Percentiles rank a stretch among this genome's conserved stretches.
phyloP scores from a whole-genome alignment of 768 basidiomycete species.

The Botryobasidium botryosum region DNA sequence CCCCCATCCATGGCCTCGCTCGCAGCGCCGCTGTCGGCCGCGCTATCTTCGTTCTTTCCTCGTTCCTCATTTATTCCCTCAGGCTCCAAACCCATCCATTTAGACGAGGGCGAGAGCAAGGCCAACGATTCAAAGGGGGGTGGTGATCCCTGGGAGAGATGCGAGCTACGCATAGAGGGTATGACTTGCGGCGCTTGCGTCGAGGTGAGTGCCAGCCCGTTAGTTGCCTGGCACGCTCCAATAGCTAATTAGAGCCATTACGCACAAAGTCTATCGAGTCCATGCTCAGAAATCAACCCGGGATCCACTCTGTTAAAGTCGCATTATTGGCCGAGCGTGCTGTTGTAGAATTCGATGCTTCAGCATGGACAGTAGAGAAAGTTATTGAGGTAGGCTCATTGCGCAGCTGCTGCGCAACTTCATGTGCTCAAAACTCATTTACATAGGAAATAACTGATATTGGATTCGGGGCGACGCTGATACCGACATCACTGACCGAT shows the following conservation, averaged over 20 bases:
- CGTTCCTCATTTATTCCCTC: not conserved
- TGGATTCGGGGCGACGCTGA: conserved; percentile 73
- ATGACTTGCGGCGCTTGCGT: conserved; percentile 88
- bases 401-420: not conserved
- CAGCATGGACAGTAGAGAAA: conserved; percentile 63
- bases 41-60: not conserved
- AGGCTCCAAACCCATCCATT: not conserved
- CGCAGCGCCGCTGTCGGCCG: not conserved
- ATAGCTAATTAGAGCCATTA: not conserved
- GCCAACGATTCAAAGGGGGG: not conserved
- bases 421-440: conserved; percentile 5
- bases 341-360: conserved; percentile 74
- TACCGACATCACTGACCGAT: conserved; percentile 49
- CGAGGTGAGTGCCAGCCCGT: conserved; percentile 36
- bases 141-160: conserved; percentile 24
- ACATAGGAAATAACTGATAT: conserved; percentile 79
- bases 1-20: too few species aligned
- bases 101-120: conserved; percentile 7
- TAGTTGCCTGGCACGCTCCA: not conserved
- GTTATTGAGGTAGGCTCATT: conserved; percentile 46
- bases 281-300: conserved; percentile 64
- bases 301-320: conserved; percentile 86
- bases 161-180: conserved; percentile 69
- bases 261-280: conserved; percentile 57
- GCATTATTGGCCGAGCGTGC: conserved; percentile 93